These are phyloP conservation scores for Penicillium verhagenii DNA, from an alignment of 495 filamentous ascomycete species.

Conservation along the genomic window DNA sequence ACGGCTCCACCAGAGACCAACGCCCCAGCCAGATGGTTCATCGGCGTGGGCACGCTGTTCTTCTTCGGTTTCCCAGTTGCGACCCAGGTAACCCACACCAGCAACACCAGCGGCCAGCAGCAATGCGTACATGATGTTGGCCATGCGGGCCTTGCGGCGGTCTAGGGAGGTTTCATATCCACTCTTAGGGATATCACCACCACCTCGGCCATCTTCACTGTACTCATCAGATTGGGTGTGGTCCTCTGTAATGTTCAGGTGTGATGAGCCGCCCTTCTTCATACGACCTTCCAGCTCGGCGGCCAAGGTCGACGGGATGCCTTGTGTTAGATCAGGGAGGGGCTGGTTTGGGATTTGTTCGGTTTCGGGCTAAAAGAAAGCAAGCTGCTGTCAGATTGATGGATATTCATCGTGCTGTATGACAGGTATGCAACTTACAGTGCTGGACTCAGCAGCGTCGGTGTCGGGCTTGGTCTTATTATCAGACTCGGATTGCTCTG, in stretches of 20 bases:
- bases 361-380: slow-evolving; percentile 28
- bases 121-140: slow-evolving; percentile 62
- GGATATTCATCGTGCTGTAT: not conserved
- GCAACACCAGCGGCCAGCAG: slow-evolving; percentile 50
- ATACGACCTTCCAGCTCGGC: slow-evolving; percentile 63
- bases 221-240: slow-evolving; percentile 48
- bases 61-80: slow-evolving; percentile 81
- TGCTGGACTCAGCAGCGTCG: slow-evolving; percentile 29
- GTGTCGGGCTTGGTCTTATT: slow-evolving; percentile 39
- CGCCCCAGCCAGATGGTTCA: slow-evolving; percentile 70
- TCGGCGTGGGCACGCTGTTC: slow-evolving; percentile 63
- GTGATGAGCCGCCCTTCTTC: slow-evolving; percentile 38
- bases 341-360: slow-evolving; percentile 44
- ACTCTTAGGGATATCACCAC: slow-evolving; percentile 68
- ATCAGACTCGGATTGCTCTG: slow-evolving; percentile 46
- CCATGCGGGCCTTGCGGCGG: slow-evolving; percentile 67
- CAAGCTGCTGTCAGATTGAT: slow-evolving; percentile 19
- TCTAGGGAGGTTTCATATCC: slow-evolving; percentile 91
- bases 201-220: slow-evolving; percentile 45
- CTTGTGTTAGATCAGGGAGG: slow-evolving; percentile 84
- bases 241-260: slow-evolving; percentile 60
- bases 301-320: slow-evolving; percentile 81
- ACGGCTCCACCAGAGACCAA: slow-evolving; percentile 74
- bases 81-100: slow-evolving; percentile 68
- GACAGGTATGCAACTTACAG: slow-evolving; percentile 22